Evolutionary conservation across 2,329 filamentous ascomycete genomes (phyloP).

Genomic region (Clonostachys rosea): DNA sequence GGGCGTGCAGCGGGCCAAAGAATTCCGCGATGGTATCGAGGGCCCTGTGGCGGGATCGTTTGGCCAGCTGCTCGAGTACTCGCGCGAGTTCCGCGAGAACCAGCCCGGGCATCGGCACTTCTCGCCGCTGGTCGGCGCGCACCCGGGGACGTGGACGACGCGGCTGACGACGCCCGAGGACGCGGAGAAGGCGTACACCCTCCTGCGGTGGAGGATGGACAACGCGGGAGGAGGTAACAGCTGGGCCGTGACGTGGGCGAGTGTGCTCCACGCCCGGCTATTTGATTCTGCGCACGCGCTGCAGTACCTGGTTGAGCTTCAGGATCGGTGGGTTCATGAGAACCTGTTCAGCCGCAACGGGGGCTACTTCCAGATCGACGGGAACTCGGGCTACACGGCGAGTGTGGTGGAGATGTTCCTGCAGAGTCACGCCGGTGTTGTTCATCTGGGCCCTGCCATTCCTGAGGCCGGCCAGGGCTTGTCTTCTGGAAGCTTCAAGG

Average conservation of each 20-base stretch:
- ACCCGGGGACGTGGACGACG: slow-evolving; percentile 3
- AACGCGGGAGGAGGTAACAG: background rate
- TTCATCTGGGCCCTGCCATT: slow-evolving; percentile 1
- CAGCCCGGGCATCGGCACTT: slow-evolving; percentile 5
- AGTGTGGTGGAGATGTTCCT: slow-evolving; percentile 38
- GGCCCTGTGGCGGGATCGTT: background rate
- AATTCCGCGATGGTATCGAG: slow-evolving; percentile 2
- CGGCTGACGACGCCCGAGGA: slow-evolving; percentile 1
- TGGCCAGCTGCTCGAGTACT: slow-evolving; percentile 3
- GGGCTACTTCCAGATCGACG: slow-evolving; percentile 18
- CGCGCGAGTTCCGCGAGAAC: slow-evolving; percentile 3
- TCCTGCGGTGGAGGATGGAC: slow-evolving; percentile 2
- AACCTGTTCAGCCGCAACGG: slow-evolving; percentile 5
- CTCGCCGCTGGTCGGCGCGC: slow-evolving; percentile 2
- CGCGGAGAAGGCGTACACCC: slow-evolving; percentile 1
- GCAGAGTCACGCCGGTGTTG: slow-evolving; percentile 21
- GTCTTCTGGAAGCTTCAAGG: slow-evolving; percentile 9
- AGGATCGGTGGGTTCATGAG: slow-evolving; percentile 14
- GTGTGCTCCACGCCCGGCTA: slow-evolving; percentile 3
- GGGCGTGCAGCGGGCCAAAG: slow-evolving; percentile 1
- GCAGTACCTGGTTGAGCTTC: background rate
- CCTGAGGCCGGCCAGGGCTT: slow-evolving; percentile 3
- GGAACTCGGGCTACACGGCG: slow-evolving; percentile 38
- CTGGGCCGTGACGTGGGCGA: slow-evolving; percentile 5
- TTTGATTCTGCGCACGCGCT: slow-evolving; percentile 2